These are phyloP conservation scores for Paraphoma chrysanthemicola DNA, from an alignment of 2,329 filamentous ascomycete genomes.

Conservation along the genomic window DNA sequence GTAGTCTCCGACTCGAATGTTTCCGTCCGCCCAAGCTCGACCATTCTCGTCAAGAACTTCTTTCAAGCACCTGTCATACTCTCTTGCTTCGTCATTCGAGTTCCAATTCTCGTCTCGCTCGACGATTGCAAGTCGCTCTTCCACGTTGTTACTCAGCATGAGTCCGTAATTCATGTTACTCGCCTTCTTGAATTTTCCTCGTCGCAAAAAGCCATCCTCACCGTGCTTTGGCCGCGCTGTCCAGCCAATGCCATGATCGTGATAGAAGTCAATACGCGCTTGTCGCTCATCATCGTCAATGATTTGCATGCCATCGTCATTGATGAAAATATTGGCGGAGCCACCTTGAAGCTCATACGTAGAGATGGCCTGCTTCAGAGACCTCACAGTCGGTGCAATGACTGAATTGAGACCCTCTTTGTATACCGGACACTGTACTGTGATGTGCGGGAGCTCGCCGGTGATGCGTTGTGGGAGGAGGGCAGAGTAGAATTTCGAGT, in stretches of 20 bases:
- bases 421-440: slow-evolving; percentile 85
- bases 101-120: slow-evolving; percentile 29
- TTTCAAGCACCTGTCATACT: slow-evolving; percentile 54
- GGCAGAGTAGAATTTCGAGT: slow-evolving; percentile 85
- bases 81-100: slow-evolving; percentile 48
- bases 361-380: slow-evolving; percentile 71
- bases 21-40: slow-evolving; percentile 78
- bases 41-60: slow-evolving; percentile 72
- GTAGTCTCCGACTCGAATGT: slow-evolving; percentile 85
- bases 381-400: slow-evolving; percentile 78
- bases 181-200: slow-evolving; percentile 55
- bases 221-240: slow-evolving; percentile 55
- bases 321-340: slow-evolving; percentile 71
- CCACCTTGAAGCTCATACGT: slow-evolving; percentile 64
- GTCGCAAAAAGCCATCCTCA: slow-evolving; percentile 31
- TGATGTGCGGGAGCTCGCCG: slow-evolving; percentile 72
- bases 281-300: slow-evolving; percentile 56
- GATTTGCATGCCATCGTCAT: slow-evolving; percentile 73
- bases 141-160: slow-evolving; percentile 67
- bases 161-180: slow-evolving; percentile 79
- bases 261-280: slow-evolving; percentile 56
- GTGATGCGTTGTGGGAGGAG: slow-evolving; percentile 52
- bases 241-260: slow-evolving; percentile 60
- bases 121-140: slow-evolving; percentile 60
- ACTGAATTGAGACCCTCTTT: slow-evolving; percentile 80